Evolutionary conservation across 2,329 filamentous ascomycete genomes (phyloP), one percentile per base, ranked within the genome.

Genomic region (Elsinoe australis): DNA sequence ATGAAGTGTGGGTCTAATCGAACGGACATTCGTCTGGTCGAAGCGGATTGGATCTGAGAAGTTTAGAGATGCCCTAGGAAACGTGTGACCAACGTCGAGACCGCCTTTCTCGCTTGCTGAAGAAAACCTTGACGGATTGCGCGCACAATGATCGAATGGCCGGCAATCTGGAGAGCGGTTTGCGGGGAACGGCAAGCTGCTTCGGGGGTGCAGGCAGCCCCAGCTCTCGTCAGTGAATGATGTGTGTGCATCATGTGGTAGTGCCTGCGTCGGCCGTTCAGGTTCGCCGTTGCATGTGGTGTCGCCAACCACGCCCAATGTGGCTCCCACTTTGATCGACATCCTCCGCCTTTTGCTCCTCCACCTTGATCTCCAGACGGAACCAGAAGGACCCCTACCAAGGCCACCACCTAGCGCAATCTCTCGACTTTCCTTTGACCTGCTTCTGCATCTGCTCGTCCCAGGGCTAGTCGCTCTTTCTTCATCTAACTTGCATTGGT

Each of bases 381-480:
- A 32, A 28, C 26, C 17, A 44, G 39, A 18, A 44, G 14, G 24
- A 31, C 26, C 28, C 39, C 39, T 31, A 44, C 39, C 26, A 19
- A 31, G 17, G 26, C 39, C 28, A 44, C 14, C 12, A 44, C 21
- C 39, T 44, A 44, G 39, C 22, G 39, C 26, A 44, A 44, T 44
- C 26, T 32, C 28, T 24, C 28, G 9, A n/a, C 22, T 14, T 31
- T 22, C 24, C 33, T 42, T 26, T 15, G 26, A 31, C 28, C 18
- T 44, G 39, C 26, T 44, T 44, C 39, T 44, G 39, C 28, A 32
- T 44, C 39, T 32, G 5, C 32, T 44, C 39, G 24, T 21, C 24
- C 7, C 18, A 8, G 24, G 24, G 39, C 39, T 44, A 44, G 26
- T 15, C 8, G 9, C 28, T 12, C 15, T 44, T n/a, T 26, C 39